phyloP scores from a whole-genome alignment of 345 rosid species.

The Gossypioides kirkii region DNA sequence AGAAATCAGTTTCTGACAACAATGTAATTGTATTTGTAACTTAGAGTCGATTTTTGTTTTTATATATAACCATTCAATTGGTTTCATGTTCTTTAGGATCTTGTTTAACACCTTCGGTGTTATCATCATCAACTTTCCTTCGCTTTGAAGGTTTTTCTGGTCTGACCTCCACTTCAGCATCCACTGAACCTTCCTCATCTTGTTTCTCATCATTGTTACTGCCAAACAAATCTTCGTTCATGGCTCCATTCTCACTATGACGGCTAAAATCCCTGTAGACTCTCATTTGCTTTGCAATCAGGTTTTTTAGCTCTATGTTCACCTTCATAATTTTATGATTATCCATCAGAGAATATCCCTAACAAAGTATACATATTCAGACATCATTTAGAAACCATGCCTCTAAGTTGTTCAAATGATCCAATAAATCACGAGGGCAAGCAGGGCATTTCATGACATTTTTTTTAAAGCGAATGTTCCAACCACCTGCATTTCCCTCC shows the following conservation, averaged over 20 bases:
- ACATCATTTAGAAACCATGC: conserved; percentile 17
- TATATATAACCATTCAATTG: too few species aligned
- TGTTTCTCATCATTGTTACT: neutral
- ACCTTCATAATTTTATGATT: neutral
- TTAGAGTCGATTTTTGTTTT: too few species aligned
- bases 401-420: conserved; percentile 50
- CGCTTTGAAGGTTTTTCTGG: neutral
- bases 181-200: neutral
- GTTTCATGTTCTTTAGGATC: neutral
- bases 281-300: neutral
- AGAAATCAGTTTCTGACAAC: too few species aligned
- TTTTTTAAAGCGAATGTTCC: conserved; percentile 42
- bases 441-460: conserved; percentile 48
- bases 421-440: conserved; percentile 46
- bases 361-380: neutral
- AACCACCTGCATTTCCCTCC: conserved; percentile 47
- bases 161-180: neutral
- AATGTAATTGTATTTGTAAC: too few species aligned
- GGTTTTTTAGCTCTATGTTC: conserved; percentile 7
- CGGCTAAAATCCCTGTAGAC: neutral
- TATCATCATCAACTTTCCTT: neutral
- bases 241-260: neutral
- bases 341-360: neutral
- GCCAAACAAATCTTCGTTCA: neutral
- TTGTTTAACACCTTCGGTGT: too few species aligned